These are phyloP conservation scores for Talaromyces islandicus DNA, from an alignment of 2,329 filamentous ascomycete genomes.

Conservation along the genomic window DNA sequence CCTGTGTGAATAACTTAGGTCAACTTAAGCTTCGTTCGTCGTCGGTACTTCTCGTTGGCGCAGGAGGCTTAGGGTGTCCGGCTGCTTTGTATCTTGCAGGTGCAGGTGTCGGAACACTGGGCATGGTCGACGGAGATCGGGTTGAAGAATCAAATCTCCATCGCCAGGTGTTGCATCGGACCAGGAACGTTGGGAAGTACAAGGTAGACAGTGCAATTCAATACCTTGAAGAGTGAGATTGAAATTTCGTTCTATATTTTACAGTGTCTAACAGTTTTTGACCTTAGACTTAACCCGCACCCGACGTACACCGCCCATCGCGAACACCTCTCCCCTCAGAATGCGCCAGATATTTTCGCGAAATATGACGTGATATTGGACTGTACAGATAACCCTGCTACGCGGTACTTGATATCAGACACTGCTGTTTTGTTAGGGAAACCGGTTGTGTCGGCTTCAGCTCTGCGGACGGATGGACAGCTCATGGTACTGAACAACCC, in stretches of 20 bases:
- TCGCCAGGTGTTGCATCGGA: constrained; percentile 78
- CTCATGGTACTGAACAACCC: constrained; percentile 83
- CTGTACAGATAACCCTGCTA: constrained; percentile 89
- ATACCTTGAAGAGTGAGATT: constrained; percentile 50
- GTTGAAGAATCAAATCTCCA: constrained; percentile 91
- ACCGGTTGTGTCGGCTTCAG: constrained; percentile 81
- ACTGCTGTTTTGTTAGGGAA: constrained; percentile 73
- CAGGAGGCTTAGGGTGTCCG: constrained; percentile 85
- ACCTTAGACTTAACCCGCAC: constrained; percentile 63
- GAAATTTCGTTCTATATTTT: neutral
- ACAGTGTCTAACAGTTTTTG: neutral
- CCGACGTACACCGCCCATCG: constrained; percentile 59
- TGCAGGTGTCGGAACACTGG: constrained; percentile 76
- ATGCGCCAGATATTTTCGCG: constrained; percentile 60
- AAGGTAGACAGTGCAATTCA: constrained; percentile 75
- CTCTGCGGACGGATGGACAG: constrained; percentile 82
- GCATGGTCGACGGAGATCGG: constrained; percentile 78
- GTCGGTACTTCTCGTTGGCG: constrained; percentile 73
- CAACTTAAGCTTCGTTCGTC: constrained; percentile 68
- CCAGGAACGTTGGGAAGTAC: constrained; percentile 60
- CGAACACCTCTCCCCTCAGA: constrained; percentile 61
- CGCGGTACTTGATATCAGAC: constrained; percentile 89
- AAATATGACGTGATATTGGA: constrained; percentile 82
- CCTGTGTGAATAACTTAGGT: constrained; percentile 42
- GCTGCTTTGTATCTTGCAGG: constrained; percentile 89